phyloP scores from a whole-genome alignment of 2,329 filamentous ascomycete genomes.

The Diaporthe ilicicola region DNA sequence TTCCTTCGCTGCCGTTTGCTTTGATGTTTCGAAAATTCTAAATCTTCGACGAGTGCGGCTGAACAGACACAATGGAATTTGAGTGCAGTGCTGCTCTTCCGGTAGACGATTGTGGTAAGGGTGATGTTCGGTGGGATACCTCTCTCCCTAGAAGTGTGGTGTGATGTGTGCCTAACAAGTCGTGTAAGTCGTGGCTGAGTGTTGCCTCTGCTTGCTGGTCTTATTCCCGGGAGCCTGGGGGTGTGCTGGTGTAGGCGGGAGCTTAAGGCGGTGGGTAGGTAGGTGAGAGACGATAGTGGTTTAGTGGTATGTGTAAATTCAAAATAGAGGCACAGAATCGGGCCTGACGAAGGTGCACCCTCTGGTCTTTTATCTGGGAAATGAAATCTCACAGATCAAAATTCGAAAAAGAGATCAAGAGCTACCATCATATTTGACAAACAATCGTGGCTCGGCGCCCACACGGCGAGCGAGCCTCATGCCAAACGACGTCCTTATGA shows the following conservation, averaged over 20 bases:
- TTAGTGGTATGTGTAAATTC: background rate
- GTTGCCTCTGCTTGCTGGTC: background rate
- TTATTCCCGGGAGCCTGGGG: background rate
- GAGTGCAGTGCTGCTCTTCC: background rate
- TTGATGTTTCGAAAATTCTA: background rate
- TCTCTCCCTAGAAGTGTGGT: background rate
- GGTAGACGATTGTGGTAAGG: background rate
- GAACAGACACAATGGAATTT: background rate
- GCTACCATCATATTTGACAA: conserved; percentile 15
- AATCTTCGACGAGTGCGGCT: background rate
- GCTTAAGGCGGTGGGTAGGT: background rate
- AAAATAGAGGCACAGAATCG: background rate
- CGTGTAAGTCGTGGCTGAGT: conserved; percentile 24
- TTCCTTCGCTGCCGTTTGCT: conserved; percentile 7
- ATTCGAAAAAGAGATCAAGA: conserved; percentile 30
- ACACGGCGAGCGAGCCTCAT: conserved; percentile 13
- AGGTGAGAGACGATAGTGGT: background rate
- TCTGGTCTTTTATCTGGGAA: background rate
- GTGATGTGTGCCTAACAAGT: background rate
- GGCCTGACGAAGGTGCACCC: background rate
- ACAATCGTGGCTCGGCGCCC: conserved; percentile 18
- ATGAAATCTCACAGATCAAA: background rate
- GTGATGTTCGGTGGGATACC: background rate
- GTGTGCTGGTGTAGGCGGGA: background rate
- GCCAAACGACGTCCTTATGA: conserved; percentile 35